Evolutionary conservation across 306 rosid genomes (phyloP), one percentile per base, ranked within the genome.

Genomic region (Lablab purpureus): DNA sequence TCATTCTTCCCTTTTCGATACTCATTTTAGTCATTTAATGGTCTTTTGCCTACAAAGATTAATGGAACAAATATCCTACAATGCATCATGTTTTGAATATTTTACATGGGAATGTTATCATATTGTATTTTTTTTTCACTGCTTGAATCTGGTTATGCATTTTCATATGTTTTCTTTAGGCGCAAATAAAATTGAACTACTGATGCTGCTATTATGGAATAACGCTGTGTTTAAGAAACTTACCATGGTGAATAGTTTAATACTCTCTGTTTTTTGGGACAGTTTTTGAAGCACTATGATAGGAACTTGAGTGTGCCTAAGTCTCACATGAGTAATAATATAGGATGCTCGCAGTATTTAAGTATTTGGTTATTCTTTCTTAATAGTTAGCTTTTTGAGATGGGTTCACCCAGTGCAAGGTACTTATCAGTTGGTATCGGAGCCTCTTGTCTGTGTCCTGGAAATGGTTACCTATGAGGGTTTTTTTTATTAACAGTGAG

Each of bases 231-330:
- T 62, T 28, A 37, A 50, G 62, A 46, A 52, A 13, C 36, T 27
- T 15, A 30, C 51, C 34, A 2, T 56, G 81, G 43, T 56, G 73
- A 47, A 32, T 46, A 32, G 74, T 30, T 77, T 43, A 71, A 17
- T 17, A 28, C 8, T 27, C 7, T 9, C 7, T 46, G 14, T 41
- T 68, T 67, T 60, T 7, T n/a, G 37, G 23, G 11, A 7, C 27
- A 68, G 70, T 68, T 67, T 78, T 60, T 60, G 8, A 37, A 49
- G 60, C 28, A 11, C 12, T 40, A 40, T 10, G 10, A 0, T 40
- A 40, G 45, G 45, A 40, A 40, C 45, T 40, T 10, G 45, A 10
- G 45, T 40, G 45, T 40, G 45, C 2, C 3, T 40, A 40, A 40
- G 12, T 10, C 12, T 10, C 45, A 10, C 13, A 40, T 40, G 37